Base-by-base conservation (phyloP, 2,329 filamentous ascomycete genomes). In the Colletotrichum higginsianum region DNA sequence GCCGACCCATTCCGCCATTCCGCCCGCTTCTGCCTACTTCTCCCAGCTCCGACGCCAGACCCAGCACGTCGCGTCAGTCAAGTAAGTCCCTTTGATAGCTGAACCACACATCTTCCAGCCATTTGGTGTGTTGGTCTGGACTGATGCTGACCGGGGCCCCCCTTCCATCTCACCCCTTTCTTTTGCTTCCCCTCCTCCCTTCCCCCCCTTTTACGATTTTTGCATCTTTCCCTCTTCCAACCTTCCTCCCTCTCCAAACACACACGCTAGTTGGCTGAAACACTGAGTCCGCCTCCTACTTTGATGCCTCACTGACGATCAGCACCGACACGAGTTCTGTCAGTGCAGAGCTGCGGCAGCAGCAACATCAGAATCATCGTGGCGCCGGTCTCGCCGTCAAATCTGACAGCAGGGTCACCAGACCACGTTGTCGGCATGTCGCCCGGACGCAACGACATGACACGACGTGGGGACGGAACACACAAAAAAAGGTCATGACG, bases 221-320 rank as follows among this genome's bases (percentile, higher is more conserved):
- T 52, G 38, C 53, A 58, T 66, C 69, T 61, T 47, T 15, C 50
- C 61, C 12, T 58, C 63, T 72, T 26, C 15, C 26, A 60, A 61
- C 65, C 57, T 42, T 61, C 64, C 61, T 53, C 52, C 52, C n/a
- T 63, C 40, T 67, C 69, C 65, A 66, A 71, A 62, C 67, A 69
- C 50, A 58, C 50, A 58, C 64, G 56, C 62, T 67, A 68, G 65
- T 61, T 47, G 61, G 61, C 67, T 76, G 75, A 76, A 76, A 76
- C 75, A 65, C 68, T 66, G 65, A 67, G 35, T 53, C 49, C 60
- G 49, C 74, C 73, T 62, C 73, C 71, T 73, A 67, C 73, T 63
- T 61, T 69, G 70, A 67, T 75, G 66, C 72, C 62, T 70, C 62
- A 68, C 47, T 68, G 57, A 71, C 21, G 58, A 68, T 68, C 68